A percentile compares a stretch with the other conserved stretches of the same genome.
phyloP scores from a whole-genome alignment of 2,329 filamentous ascomycete genomes.

The Westerdykella aurantiaca region DNA sequence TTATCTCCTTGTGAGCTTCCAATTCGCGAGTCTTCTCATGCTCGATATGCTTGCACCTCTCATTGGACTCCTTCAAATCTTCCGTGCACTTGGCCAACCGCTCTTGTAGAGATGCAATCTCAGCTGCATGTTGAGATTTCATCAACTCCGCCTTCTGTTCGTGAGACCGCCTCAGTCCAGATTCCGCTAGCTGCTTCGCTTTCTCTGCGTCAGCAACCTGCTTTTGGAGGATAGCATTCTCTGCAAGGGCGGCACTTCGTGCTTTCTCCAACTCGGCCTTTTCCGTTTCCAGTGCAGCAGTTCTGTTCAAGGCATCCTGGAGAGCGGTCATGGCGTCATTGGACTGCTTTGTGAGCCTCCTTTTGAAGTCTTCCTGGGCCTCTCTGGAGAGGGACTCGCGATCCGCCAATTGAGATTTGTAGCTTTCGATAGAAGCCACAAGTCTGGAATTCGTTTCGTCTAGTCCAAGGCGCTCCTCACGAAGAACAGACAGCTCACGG shows the following conservation, averaged over 20 bases:
- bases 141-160: conserved; percentile 1
- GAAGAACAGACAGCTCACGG: background rate
- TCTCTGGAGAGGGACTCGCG: too few relatives aligned
- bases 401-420: too few relatives aligned
- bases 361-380: too few relatives aligned
- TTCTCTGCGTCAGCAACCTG: background rate
- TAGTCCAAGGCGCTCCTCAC: background rate
- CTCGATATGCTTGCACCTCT: conserved; percentile 5
- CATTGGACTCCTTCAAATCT: conserved; percentile 2
- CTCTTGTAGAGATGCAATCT: background rate
- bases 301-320: too few relatives aligned
- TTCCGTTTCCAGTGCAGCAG: background rate
- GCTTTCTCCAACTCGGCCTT: background rate
- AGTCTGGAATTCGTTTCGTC: too few relatives aligned
- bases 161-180: conserved; percentile 1
- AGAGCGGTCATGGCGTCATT: too few relatives aligned
- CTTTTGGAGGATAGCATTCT: background rate
- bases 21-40: conserved; percentile 11
- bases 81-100: conserved; percentile 5
- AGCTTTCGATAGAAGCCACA: too few relatives aligned
- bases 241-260: background rate
- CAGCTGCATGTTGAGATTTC: conserved; percentile 1
- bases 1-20: conserved; percentile 9
- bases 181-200: background rate
- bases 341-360: too few relatives aligned